phyloP scores from a whole-genome alignment of 108 stramenopile genomes.

The Stephanodiscus triporus region DNA sequence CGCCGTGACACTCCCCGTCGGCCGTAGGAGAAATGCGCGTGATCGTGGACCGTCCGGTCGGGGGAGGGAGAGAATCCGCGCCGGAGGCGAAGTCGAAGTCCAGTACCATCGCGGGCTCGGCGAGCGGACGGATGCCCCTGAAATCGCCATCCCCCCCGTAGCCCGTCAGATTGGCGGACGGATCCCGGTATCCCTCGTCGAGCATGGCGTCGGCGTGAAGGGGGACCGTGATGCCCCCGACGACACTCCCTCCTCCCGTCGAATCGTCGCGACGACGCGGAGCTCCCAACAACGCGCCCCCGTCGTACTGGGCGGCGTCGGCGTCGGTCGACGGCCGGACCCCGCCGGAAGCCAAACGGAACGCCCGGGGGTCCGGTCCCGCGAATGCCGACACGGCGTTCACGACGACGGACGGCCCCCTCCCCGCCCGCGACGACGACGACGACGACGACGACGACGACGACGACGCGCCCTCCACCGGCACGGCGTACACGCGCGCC shows the following conservation, averaged over 20 bases:
- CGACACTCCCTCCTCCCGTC: background rate
- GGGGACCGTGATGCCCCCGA: slow-evolving; percentile 31
- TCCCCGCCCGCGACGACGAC: background rate
- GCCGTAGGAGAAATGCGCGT: slow-evolving; percentile 27
- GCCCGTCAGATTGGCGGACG: background rate
- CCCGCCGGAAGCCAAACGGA: slow-evolving; percentile 31
- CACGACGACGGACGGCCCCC: background rate
- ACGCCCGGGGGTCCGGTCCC: slow-evolving; percentile 34
- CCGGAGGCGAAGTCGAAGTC: slow-evolving; percentile 67
- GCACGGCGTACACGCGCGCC: slow-evolving; percentile 69
- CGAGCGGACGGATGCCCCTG: slow-evolving; percentile 41
- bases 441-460: background rate
- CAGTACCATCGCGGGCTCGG: slow-evolving; percentile 55
- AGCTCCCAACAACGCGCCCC: slow-evolving; percentile 23
- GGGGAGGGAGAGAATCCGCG: slow-evolving; percentile 48
- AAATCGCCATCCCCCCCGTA: background rate
- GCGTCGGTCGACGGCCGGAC: slow-evolving; percentile 23
- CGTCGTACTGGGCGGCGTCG: background rate
- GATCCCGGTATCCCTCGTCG: slow-evolving; percentile 16
- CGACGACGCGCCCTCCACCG: slow-evolving; percentile 40
- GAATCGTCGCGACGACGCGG: background rate
- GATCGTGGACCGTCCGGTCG: slow-evolving; percentile 43
- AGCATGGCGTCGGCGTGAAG: slow-evolving; percentile 46
- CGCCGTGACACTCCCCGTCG: slow-evolving; percentile 62
- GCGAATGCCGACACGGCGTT: slow-evolving; percentile 31